These are phyloP conservation scores for Polychaeton citri DNA, from an alignment of 2,329 filamentous ascomycete genomes.

Conservation along the genomic window DNA sequence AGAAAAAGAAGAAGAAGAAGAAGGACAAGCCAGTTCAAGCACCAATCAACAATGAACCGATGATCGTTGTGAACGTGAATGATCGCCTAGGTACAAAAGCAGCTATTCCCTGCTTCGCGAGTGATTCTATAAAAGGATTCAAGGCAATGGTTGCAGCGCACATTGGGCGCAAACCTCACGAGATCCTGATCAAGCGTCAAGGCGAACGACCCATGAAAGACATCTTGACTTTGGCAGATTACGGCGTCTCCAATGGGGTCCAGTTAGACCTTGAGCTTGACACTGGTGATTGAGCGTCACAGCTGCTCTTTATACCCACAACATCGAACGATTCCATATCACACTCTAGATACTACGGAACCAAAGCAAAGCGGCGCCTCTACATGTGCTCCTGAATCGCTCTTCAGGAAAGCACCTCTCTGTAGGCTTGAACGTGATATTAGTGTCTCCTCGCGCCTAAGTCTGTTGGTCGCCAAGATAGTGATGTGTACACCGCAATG, in stretches of 20 bases:
- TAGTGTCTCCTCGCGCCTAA: too few relatives aligned
- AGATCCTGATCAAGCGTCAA: slow-evolving; percentile 85
- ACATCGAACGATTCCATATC: too few relatives aligned
- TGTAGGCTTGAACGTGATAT: too few relatives aligned
- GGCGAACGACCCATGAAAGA: slow-evolving; percentile 92
- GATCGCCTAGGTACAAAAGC: slow-evolving; percentile 95
- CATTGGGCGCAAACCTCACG: slow-evolving; percentile 77
- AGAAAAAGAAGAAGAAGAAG: slow-evolving; percentile 3
- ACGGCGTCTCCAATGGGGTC: slow-evolving; percentile 86
- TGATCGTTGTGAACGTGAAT: slow-evolving; percentile 91
- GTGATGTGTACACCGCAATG: too few relatives aligned
- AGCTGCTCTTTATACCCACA: too few relatives aligned
- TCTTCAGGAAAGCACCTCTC: too few relatives aligned
- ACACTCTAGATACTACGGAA: too few relatives aligned
- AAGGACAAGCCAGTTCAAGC: slow-evolving; percentile 4
- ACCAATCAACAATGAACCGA: slow-evolving; percentile 46
- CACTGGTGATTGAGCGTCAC: slow-evolving; percentile 25
- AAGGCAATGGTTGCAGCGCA: slow-evolving; percentile 83
- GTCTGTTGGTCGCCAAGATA: too few relatives aligned
- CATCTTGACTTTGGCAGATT: slow-evolving; percentile 73
- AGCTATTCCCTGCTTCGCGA: slow-evolving; percentile 75
- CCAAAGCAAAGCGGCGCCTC: too few relatives aligned
- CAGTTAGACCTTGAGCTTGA: slow-evolving; percentile 36
- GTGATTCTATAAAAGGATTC: slow-evolving; percentile 72
- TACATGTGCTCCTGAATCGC: too few relatives aligned